phyloP scores from a whole-genome alignment of 306 rosid genomes.

The Quillaja saponaria region DNA sequence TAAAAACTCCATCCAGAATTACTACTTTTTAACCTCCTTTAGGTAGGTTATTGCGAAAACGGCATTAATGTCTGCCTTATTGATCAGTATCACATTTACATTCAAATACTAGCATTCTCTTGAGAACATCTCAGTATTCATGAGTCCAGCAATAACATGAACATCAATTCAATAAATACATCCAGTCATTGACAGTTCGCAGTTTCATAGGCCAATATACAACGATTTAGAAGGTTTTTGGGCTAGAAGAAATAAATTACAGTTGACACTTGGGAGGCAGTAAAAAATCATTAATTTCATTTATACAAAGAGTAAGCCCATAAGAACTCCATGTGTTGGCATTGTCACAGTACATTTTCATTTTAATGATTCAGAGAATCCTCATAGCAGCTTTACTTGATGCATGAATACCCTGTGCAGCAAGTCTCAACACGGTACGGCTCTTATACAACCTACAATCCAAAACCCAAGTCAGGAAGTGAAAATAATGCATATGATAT shows the following conservation, averaged over 20 bases:
- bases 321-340: slow-evolving; percentile 17
- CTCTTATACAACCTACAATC: slow-evolving; percentile 65
- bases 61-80: too few relatives aligned
- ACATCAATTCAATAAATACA: background rate
- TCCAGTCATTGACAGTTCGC: background rate
- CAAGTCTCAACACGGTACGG: slow-evolving; percentile 66
- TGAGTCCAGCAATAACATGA: too few relatives aligned
- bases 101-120: too few relatives aligned
- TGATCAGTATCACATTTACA: too few relatives aligned
- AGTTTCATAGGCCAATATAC: slow-evolving; percentile 25
- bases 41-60: too few relatives aligned
- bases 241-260: background rate
- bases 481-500: too few relatives aligned
- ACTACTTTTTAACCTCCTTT: too few relatives aligned
- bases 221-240: slow-evolving; percentile 38
- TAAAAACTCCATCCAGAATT: too few relatives aligned
- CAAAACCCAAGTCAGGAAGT: slow-evolving; percentile 6
- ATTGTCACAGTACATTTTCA: background rate
- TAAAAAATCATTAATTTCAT: slow-evolving; percentile 16
- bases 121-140: too few relatives aligned
- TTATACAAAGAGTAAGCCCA: slow-evolving; percentile 12
- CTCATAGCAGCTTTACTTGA: slow-evolving; percentile 65
- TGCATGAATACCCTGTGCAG: slow-evolving; percentile 64
- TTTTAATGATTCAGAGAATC: slow-evolving; percentile 50
- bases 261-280: slow-evolving; percentile 4